phyloP scores from a whole-genome alignment of 2,329 filamentous ascomycete genomes.

The Tympanopsis confertula region DNA sequence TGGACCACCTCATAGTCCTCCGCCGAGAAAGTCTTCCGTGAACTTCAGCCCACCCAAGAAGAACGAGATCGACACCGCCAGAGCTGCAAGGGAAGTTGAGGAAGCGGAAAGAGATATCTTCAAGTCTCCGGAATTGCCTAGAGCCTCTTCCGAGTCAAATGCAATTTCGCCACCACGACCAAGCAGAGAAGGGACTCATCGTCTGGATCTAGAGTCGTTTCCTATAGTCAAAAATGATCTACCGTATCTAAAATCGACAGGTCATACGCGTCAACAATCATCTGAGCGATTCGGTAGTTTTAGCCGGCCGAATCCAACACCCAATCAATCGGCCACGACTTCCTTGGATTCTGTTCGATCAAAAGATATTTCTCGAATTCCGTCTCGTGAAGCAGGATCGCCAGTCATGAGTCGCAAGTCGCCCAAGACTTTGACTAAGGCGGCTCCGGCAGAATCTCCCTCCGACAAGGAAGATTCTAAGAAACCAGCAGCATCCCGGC shows the following conservation, averaged over 20 bases:
- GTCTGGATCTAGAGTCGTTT: neutral
- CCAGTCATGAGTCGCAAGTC: neutral
- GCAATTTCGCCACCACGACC: neutral
- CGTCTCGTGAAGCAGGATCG: neutral
- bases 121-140: too few relatives aligned
- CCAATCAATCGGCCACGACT: neutral
- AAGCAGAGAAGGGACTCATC: neutral
- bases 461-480: neutral
- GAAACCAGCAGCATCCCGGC: neutral
- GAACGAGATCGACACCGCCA: too few relatives aligned
- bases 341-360: neutral
- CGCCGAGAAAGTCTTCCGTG: too few relatives aligned
- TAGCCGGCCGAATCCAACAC: too few relatives aligned
- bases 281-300: too few relatives aligned
- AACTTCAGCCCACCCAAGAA: too few relatives aligned
- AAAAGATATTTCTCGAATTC: neutral
- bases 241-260: neutral
- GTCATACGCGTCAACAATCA: neutral
- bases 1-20: too few relatives aligned
- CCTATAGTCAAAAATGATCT: neutral
- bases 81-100: too few relatives aligned
- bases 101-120: too few relatives aligned
- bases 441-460: neutral
- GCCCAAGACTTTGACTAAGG: neutral
- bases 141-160: too few relatives aligned